A percentile compares a stretch with the other conserved stretches of the same genome.
phyloP scores from a whole-genome alignment of 306 rosid species.

The Sicyos baderoa region DNA sequence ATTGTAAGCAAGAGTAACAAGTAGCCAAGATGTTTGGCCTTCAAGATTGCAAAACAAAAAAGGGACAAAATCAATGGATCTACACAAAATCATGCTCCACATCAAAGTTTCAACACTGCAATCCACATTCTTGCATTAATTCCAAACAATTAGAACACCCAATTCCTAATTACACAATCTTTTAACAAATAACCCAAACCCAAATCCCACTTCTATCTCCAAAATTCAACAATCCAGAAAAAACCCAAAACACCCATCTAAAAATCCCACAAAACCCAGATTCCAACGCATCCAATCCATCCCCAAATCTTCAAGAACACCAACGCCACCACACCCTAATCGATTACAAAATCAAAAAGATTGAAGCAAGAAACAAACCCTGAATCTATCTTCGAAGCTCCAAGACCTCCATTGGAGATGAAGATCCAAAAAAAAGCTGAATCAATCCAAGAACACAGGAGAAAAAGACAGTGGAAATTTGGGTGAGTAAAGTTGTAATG shows the following conservation, averaged over 20 bases:
- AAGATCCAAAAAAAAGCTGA: slow-evolving; percentile 10
- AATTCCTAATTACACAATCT: slow-evolving; percentile 3
- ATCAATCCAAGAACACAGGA: no score
- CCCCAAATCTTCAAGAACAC: slow-evolving; percentile 14
- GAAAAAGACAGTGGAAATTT: slow-evolving; percentile 8
- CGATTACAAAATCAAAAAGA: slow-evolving; percentile 6
- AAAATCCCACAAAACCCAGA: background rate
- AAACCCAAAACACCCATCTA: background rate
- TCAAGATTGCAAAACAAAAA: background rate
- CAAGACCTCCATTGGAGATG: slow-evolving; percentile 26
- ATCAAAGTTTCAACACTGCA: background rate
- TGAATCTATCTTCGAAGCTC: slow-evolving; percentile 40
- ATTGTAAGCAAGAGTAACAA: background rate
- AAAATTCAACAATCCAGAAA: background rate
- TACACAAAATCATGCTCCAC: background rate
- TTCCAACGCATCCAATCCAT: slow-evolving; percentile 2
- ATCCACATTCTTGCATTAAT: background rate
- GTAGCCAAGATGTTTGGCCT: background rate
- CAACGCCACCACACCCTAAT: slow-evolving; percentile 16
- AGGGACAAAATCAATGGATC: background rate
- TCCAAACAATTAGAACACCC: background rate
- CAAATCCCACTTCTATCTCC: slow-evolving; percentile 2
- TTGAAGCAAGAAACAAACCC: slow-evolving; percentile 28
- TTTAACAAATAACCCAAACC: background rate
- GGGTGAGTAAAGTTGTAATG: slow-evolving; percentile 14